These are phyloP conservation scores for Barnettozyma salicaria DNA, from an alignment of 805 yeast genomes.

Conservation along the genomic window DNA sequence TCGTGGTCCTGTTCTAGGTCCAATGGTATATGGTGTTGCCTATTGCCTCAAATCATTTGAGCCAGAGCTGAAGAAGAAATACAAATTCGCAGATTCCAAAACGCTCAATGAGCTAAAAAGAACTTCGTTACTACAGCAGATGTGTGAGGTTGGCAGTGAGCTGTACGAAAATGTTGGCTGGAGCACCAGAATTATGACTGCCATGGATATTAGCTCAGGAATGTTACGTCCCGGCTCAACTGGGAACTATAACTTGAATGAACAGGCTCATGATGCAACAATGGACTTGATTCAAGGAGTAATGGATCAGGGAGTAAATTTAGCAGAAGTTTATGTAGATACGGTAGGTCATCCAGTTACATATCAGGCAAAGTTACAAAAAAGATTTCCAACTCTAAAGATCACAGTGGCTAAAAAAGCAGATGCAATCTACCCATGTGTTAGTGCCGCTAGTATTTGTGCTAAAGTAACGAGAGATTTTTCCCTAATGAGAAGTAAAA, in stretches of 20 bases:
- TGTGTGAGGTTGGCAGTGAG: constrained; percentile 43
- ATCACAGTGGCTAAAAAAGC: constrained; percentile 92
- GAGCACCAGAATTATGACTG: constrained; percentile 79
- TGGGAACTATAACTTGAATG: constrained; percentile 63
- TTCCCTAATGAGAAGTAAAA: constrained; percentile 36
- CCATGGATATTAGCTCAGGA: constrained; percentile 80
- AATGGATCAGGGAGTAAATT: constrained; percentile 51
- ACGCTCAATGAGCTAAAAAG: constrained; percentile 71
- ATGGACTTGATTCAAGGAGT: constrained; percentile 68
- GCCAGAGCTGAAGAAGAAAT: constrained; percentile 41
- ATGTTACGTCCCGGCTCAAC: constrained; percentile 66
- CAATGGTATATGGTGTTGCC: constrained; percentile 93
- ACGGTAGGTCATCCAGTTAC: constrained; percentile 94
- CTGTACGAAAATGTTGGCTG: constrained; percentile 67
- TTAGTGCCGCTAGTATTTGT: constrained; percentile 89
- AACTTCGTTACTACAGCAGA: constrained; percentile 49
- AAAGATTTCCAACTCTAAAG: constrained; percentile 59
- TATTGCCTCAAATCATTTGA: constrained; percentile 58
- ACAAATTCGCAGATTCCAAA: constrained; percentile 92
- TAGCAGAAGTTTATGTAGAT: constrained; percentile 78
- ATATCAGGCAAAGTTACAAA: constrained; percentile 70
- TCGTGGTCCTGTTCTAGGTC: constrained; percentile 95
- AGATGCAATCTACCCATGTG: constrained; percentile 86
- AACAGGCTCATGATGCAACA: constrained; percentile 95
- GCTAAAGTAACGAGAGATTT: constrained; percentile 95